Evolutionary conservation across 805 yeast genomes (phyloP).

Genomic region (Yarrowia deformans): DNA sequence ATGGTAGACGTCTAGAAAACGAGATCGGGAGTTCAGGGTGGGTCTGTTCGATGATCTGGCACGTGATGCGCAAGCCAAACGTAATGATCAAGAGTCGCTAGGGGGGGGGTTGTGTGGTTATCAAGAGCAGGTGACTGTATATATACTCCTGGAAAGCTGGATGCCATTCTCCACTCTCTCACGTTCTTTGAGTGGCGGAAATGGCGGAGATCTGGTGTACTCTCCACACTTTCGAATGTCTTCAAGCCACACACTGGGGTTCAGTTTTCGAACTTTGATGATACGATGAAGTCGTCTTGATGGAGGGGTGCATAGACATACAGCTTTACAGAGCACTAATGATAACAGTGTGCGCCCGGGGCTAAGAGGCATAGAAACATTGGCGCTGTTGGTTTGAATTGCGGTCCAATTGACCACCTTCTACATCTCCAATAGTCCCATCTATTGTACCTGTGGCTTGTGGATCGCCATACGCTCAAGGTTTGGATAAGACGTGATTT

Average conservation of each 20-base stretch:
- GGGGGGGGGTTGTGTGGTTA: neutral
- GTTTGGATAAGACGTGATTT: constrained; percentile 34
- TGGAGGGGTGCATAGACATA: constrained; percentile 24
- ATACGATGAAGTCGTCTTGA: neutral
- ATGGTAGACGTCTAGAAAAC: neutral
- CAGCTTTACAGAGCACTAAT: neutral
- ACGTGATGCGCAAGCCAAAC: constrained; percentile 22
- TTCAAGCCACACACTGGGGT: constrained; percentile 14
- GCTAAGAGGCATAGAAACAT: no score
- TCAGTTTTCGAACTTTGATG: neutral
- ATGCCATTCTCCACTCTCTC: no score
- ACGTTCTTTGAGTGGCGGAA: neutral
- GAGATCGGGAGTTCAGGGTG: neutral
- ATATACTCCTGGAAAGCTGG: neutral
- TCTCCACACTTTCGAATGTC: constrained; percentile 28
- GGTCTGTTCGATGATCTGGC: constrained; percentile 2
- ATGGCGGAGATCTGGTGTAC: constrained; percentile 23
- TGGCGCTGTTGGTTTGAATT: no score
- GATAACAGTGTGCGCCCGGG: no score
- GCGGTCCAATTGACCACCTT: neutral
- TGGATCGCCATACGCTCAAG: constrained; percentile 13
- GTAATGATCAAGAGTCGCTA: neutral
- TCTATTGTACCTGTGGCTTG: constrained; percentile 19
- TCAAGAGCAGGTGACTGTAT: neutral
- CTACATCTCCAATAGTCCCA: neutral